These are phyloP conservation scores for Saksenaea oblongispora DNA, from an alignment of 371 early-diverging fungal genomes.

Conservation along the genomic window DNA sequence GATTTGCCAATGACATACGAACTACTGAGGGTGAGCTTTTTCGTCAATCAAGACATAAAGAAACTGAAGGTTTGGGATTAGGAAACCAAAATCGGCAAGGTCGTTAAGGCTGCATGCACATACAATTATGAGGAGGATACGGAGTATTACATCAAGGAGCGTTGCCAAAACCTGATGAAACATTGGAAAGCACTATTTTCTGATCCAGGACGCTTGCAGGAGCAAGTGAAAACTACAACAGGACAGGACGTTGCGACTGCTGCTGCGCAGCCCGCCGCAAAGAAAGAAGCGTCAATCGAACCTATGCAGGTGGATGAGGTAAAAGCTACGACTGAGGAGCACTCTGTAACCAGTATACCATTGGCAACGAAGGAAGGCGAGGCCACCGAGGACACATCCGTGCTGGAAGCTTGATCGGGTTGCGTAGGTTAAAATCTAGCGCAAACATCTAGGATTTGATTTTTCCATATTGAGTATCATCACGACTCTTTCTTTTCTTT, in stretches of 20 bases:
- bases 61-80: neutral
- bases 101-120: constrained; percentile 44
- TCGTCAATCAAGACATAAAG: neutral
- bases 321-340: neutral
- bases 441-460: neutral
- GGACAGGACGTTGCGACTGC: constrained; percentile 2
- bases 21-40: constrained; percentile 39
- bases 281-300: neutral
- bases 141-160: constrained; percentile 38
- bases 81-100: constrained; percentile 58
- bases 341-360: neutral
- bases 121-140: constrained; percentile 41
- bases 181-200: constrained; percentile 38
- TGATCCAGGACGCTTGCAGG: constrained; percentile 8
- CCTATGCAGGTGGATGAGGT: neutral
- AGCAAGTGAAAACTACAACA: neutral
- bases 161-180: constrained; percentile 41
- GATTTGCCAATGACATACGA: constrained; percentile 45
- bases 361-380: constrained; percentile 2
- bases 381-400: neutral
- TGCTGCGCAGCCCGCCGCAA: constrained; percentile 4
- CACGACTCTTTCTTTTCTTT: neutral
- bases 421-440: neutral
- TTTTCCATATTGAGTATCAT: constrained; percentile 3
- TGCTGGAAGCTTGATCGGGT: constrained; percentile 5